phyloP scores from a whole-genome alignment of 1,284 basidiomycete genomes.

The Hymenochaete sp. region DNA sequence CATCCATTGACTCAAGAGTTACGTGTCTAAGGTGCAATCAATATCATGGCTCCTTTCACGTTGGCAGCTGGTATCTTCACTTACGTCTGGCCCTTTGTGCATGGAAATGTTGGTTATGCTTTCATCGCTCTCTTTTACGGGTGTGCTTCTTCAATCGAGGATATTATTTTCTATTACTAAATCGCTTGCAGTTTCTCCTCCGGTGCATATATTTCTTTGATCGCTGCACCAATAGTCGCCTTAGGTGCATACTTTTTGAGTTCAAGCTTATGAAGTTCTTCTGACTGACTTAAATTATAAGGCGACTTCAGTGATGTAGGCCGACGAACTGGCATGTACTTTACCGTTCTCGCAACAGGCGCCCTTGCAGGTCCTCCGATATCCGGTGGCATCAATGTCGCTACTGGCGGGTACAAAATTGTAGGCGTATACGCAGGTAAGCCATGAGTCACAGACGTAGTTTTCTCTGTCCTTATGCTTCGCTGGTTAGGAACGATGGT shows the following conservation, averaged over 20 bases:
- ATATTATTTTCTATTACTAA: slow-evolving; percentile 1
- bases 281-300: background rate
- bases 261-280: background rate
- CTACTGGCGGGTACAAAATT: slow-evolving; percentile 21
- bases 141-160: slow-evolving; percentile 8
- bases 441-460: background rate
- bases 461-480: background rate
- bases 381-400: slow-evolving; percentile 24
- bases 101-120: slow-evolving; percentile 19
- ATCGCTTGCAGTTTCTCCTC: slow-evolving; percentile 8
- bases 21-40: slow-evolving; percentile 17
- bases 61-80: slow-evolving; percentile 25
- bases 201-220: slow-evolving; percentile 22
- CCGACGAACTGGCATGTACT: slow-evolving; percentile 24
- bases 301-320: slow-evolving; percentile 23
- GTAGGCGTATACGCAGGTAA: slow-evolving; percentile 27
- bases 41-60: slow-evolving; percentile 27
- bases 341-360: slow-evolving; percentile 24
- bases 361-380: slow-evolving; percentile 27
- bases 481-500: slow-evolving; percentile 8
- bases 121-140: slow-evolving; percentile 24
- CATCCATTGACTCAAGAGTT: background rate
- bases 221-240: slow-evolving; percentile 22
- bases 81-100: slow-evolving; percentile 26
- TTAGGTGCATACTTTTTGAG: slow-evolving; percentile 20